Evolutionary conservation across 2,329 filamentous ascomycete genomes (phyloP), one percentile per base, ranked within the genome.

Genomic region (Aspergillus piperis): DNA sequence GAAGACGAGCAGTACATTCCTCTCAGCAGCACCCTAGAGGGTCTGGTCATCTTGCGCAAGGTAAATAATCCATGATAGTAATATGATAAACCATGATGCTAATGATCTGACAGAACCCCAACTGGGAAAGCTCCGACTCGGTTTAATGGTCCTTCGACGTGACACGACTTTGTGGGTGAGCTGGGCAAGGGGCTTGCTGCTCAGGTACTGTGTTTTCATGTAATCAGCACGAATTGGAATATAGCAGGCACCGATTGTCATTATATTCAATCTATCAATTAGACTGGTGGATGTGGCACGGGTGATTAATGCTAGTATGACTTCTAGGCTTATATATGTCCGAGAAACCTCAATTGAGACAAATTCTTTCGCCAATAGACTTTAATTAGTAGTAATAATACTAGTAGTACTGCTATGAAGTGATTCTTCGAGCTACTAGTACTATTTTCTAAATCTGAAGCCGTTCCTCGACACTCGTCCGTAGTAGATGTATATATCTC

Each of bases 1-100:
- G 95, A 99, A 78, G 95, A 99, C 71, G 95, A 99, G 80, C 89
- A 99, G 80, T 99, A 98, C 76, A 89, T 98, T 66, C 91, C 90
- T 77, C 81, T 99, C 73, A 96, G 89, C 75, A 95, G 88, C 80
- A 96, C 89, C 56, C 83, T 99, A 63, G 95, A 99, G 80, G 95
- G 95, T 32, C 83, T 99, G 71, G 94, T 97, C 59, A 98, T 99
- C 77, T 82, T 99, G 77, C 90, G 90, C 83, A 98, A 98, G 92
- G 94, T 96, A 84, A 79, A 86, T 71, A 48, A 56, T 27, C 27
- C 5, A 5, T 58, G 32, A 15, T 41, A 39, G 5, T 21, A 42
- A 10, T 8, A 25, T 32, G 32, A 11, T 47, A 27, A 32, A 32
- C 6, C 23, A 49, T 21, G 54, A 55, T 30, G 60, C 73, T 77